A percentile compares a stretch with the other conserved stretches of the same genome.
Evolutionary conservation across 345 rosid genomes (phyloP).

Genomic region (Linum tenue): DNA sequence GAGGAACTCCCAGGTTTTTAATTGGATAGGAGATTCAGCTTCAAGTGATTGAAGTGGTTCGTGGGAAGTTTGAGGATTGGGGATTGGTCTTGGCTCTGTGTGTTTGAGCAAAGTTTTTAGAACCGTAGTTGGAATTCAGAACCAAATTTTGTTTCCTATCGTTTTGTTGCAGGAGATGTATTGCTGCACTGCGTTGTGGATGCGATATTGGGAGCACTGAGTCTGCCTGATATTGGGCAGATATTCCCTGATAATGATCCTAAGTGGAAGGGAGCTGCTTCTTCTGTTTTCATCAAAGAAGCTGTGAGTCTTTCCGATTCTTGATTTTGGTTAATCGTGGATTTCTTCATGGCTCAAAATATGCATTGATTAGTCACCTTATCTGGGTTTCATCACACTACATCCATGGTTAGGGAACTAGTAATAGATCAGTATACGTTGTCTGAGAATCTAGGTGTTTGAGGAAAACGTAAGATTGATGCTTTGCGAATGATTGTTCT

Average conservation of each 20-base stretch:
- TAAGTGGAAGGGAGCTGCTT: constrained; percentile 93
- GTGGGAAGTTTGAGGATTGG: background rate
- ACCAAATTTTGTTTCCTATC: background rate
- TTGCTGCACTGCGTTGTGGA: constrained; percentile 95
- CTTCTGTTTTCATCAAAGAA: constrained; percentile 83
- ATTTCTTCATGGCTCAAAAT: background rate
- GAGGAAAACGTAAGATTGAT: background rate
- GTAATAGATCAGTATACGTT: background rate
- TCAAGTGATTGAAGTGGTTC: background rate
- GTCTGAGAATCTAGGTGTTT: background rate
- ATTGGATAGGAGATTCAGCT: background rate
- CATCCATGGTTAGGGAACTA: background rate
- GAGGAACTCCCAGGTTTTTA: background rate
- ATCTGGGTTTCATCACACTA: background rate
- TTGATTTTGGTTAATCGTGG: background rate
- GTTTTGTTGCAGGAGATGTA: constrained; percentile 71
- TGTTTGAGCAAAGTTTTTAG: background rate
- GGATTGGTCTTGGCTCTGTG: background rate
- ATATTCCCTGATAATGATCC: constrained; percentile 92
- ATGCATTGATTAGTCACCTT: background rate
- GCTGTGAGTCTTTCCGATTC: constrained; percentile 56
- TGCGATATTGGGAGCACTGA: constrained; percentile 91
- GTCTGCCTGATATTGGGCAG: constrained; percentile 98
- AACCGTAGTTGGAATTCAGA: too few relatives aligned
- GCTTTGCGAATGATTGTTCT: background rate